A percentile compares a stretch with the other conserved stretches of the same genome.
phyloP scores from a whole-genome alignment of 768 basidiomycete genomes.

The Suillus bovinus region DNA sequence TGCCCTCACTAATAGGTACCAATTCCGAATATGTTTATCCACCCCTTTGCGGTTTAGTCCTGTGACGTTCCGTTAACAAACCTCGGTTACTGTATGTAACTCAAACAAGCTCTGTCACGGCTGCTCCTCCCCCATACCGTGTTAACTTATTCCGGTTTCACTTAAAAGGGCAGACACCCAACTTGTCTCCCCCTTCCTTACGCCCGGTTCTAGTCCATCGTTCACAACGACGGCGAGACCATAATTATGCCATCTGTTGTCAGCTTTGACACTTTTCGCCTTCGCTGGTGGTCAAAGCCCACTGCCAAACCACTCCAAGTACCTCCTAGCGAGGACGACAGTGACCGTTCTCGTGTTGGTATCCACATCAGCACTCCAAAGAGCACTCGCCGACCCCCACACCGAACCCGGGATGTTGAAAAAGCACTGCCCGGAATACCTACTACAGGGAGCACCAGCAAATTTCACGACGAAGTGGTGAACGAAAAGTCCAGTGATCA shows the following conservation, averaged over 20 bases:
- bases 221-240: background rate
- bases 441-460: background rate
- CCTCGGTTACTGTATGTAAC: background rate
- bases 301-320: background rate
- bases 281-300: slow-evolving; percentile 19
- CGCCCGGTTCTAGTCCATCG: background rate
- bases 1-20: background rate
- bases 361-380: slow-evolving; percentile 12
- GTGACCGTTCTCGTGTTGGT: slow-evolving; percentile 16
- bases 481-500: background rate
- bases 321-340: slow-evolving; percentile 23
- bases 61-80: background rate
- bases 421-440: slow-evolving; percentile 4
- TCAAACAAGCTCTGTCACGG: background rate
- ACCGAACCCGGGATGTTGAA: slow-evolving; percentile 6
- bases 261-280: slow-evolving; percentile 20
- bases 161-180: background rate
- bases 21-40: background rate
- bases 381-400: slow-evolving; percentile 7
- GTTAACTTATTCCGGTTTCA: background rate
- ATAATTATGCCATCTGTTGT: slow-evolving; percentile 7
- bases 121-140: background rate
- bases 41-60: background rate
- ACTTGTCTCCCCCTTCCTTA: background rate
- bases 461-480: slow-evolving; percentile 3